phyloP scores from a whole-genome alignment of 1,284 basidiomycete species.

The Pseudozyma sp. region DNA sequence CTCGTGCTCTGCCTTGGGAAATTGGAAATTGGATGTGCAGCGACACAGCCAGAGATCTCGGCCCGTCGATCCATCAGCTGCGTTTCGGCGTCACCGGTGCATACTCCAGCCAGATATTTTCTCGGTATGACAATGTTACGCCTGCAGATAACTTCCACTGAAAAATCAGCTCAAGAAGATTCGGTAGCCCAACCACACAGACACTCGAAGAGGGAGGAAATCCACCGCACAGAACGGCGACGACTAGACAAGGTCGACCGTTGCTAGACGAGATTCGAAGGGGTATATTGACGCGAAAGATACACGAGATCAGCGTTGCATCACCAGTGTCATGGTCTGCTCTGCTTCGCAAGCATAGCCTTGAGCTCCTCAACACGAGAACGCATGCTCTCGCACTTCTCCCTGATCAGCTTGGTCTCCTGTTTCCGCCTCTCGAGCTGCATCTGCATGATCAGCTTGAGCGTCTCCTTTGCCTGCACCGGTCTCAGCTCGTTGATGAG shows the following conservation, averaged over 20 bases:
- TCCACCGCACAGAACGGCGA: too few relatives aligned
- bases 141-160: too few relatives aligned
- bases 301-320: too few relatives aligned
- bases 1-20: conserved; percentile 10
- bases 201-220: too few relatives aligned
- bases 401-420: conserved; percentile 52
- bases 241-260: too few relatives aligned
- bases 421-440: conserved; percentile 56
- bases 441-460: conserved; percentile 52
- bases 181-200: too few relatives aligned
- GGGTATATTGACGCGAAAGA: conserved; percentile 5
- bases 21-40: too few relatives aligned
- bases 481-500: conserved; percentile 64
- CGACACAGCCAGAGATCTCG: neutral
- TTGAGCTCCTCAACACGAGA: conserved; percentile 28
- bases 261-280: neutral
- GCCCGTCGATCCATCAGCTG: conserved; percentile 10
- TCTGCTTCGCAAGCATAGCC: conserved; percentile 22
- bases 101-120: neutral
- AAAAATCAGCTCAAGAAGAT: too few relatives aligned
- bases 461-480: conserved; percentile 59
- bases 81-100: conserved; percentile 13
- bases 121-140: too few relatives aligned
- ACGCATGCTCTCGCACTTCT: conserved; percentile 40
- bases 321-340: neutral